Evolutionary conservation across 2,329 filamentous ascomycete species (phyloP).

Genomic region (Penicillium glabrum): DNA sequence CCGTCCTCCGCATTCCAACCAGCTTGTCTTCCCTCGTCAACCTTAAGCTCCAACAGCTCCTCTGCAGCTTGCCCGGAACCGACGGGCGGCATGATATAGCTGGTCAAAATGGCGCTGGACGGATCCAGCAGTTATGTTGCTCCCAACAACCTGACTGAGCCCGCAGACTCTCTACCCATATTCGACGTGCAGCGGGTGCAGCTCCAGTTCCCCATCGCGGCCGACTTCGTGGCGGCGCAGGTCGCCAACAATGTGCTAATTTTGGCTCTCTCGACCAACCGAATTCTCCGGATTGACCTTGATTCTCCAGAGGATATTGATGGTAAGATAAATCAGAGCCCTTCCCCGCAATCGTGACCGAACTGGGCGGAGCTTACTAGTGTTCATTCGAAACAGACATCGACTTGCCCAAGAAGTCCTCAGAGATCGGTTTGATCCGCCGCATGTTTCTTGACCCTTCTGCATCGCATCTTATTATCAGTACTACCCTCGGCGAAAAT

Average conservation of each 20-base stretch:
- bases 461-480: conserved; percentile 88
- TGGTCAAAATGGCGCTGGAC: conserved; percentile 65
- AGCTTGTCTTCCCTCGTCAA: conserved; percentile 15
- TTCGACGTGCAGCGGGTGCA: conserved; percentile 93
- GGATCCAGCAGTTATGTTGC: conserved; percentile 70
- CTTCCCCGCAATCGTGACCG: conserved; percentile 12
- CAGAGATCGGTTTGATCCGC: conserved; percentile 87
- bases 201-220: conserved; percentile 89
- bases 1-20: conserved; percentile 19
- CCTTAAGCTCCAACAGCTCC: conserved; percentile 16
- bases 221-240: conserved; percentile 93
- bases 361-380: conserved; percentile 14
- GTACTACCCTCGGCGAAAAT: conserved; percentile 89
- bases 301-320: conserved; percentile 95
- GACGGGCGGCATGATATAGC: conserved; percentile 32
- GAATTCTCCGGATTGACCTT: conserved; percentile 90
- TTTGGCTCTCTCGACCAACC: conserved; percentile 84
- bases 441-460: conserved; percentile 98
- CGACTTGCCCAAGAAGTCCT: conserved; percentile 88
- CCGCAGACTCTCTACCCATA: conserved; percentile 73
- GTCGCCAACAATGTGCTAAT: conserved; percentile 97
- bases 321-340: conserved; percentile 50
- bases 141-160: conserved; percentile 61
- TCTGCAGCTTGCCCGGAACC: conserved; percentile 17
- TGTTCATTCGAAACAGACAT: conserved; percentile 65